These are phyloP conservation scores for Handroanthus guayacan DNA, from an alignment of 257 asterid species.

Conservation along the genomic window DNA sequence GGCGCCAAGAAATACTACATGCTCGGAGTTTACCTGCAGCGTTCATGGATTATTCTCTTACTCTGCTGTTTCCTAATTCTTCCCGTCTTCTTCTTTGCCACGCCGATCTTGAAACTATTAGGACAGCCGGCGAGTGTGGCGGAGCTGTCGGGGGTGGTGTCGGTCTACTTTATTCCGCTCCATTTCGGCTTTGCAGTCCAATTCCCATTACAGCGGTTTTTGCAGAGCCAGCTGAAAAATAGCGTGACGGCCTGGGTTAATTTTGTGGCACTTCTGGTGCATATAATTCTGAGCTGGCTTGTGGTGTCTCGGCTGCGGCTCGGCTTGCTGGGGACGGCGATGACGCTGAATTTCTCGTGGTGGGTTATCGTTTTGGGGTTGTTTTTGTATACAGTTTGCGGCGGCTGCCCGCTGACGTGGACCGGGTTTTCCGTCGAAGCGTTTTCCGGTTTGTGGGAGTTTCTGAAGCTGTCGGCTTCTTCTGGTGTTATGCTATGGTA, in stretches of 20 bases:
- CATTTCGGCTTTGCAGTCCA: conserved; percentile 81
- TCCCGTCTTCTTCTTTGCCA: conserved; percentile 63
- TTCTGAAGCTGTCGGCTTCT: conserved; percentile 75
- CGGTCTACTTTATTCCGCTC: conserved; percentile 64
- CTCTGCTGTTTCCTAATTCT: conserved; percentile 52
- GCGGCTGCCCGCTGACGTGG: conserved; percentile 87
- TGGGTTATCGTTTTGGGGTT: conserved; percentile 60
- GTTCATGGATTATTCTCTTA: conserved; percentile 76
- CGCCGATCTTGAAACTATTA: conserved; percentile 62
- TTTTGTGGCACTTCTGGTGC: conserved; percentile 56
- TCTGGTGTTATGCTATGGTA: conserved; percentile 97
- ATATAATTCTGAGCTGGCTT: conserved; percentile 58
- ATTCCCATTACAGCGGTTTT: conserved; percentile 78
- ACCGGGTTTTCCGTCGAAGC: conserved; percentile 76
- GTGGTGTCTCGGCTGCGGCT: conserved; percentile 51
- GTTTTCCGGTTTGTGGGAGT: conserved; percentile 84
- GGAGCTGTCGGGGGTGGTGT: conserved; percentile 74
- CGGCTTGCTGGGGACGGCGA: conserved; percentile 68
- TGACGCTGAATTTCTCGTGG: conserved; percentile 70
- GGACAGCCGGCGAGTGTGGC: conserved; percentile 86
- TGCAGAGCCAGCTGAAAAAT: conserved; percentile 92
- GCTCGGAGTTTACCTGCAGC: conserved; percentile 85
- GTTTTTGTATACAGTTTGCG: conserved; percentile 55
- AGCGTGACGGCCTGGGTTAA: conserved; percentile 60
- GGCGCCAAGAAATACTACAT: conserved; percentile 76